Conservation (phyloP, 805 yeast species). For the Scheffersomyces amazonensis region DNA sequence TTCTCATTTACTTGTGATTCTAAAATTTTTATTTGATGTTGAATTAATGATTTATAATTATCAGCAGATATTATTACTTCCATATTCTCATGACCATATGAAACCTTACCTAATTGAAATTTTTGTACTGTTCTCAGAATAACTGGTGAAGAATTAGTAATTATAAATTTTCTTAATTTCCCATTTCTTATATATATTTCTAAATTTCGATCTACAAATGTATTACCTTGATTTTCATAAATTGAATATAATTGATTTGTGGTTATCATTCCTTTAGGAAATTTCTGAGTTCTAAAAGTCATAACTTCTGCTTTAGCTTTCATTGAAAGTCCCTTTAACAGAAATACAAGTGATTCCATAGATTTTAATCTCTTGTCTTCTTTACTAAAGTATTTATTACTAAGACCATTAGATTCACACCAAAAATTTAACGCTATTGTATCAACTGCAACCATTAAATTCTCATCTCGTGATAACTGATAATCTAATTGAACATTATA, state of each 20-base stretch:
- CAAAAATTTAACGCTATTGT: slow-evolving; percentile 33
- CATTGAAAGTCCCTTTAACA: slow-evolving; percentile 31
- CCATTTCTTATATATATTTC: slow-evolving; percentile 37
- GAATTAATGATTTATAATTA: slow-evolving; percentile 18
- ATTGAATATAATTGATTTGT: slow-evolving; percentile 49
- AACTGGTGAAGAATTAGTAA: slow-evolving; percentile 43
- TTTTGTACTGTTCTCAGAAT: slow-evolving; percentile 34
- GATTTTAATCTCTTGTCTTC: slow-evolving; percentile 3
- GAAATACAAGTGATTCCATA: slow-evolving; percentile 29
- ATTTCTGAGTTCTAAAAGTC: slow-evolving; percentile 26
- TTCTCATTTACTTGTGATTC: slow-evolving; percentile 1
- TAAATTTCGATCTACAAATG: slow-evolving; percentile 48
- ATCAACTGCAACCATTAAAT: slow-evolving; percentile 29
- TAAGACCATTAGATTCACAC: slow-evolving; percentile 32
- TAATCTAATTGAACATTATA: slow-evolving; percentile 41
- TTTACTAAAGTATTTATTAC: slow-evolving; percentile 14
- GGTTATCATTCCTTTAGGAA: slow-evolving; percentile 41
- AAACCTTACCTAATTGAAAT: slow-evolving; percentile 31
- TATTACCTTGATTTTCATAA: slow-evolving; percentile 41
- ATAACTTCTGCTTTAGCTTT: slow-evolving; percentile 34
- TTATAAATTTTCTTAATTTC: slow-evolving; percentile 35
- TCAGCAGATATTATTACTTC: slow-evolving; percentile 31
- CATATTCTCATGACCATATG: slow-evolving; percentile 43
- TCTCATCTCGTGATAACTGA: slow-evolving; percentile 27
- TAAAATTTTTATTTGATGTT: slow-evolving; percentile 6